A percentile compares a stretch with the other conserved stretches of the same genome.
These are phyloP conservation scores for Neurospora terricola DNA, from an alignment of 495 filamentous ascomycete genomes.

Conservation along the genomic window DNA sequence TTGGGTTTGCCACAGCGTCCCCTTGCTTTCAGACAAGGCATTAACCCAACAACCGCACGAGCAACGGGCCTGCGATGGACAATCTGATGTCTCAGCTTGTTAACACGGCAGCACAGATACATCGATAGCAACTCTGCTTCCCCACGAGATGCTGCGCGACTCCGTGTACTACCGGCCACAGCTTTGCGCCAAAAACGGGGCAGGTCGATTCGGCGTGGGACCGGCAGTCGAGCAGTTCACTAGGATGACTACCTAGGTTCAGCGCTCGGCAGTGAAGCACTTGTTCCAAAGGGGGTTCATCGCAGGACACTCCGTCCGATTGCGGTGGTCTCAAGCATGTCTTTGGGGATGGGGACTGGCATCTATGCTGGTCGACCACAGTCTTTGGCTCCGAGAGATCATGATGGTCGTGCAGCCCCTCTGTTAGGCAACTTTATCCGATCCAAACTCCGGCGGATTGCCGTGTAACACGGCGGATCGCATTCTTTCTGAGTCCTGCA, in stretches of 20 bases:
- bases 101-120: not conserved
- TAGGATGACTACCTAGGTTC: not conserved
- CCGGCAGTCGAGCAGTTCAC: not conserved
- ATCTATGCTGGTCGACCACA: not conserved
- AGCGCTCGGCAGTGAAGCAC: not conserved
- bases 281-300: not conserved
- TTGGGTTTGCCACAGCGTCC: not conserved
- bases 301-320: constrained; percentile 4
- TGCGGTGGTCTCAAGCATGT: constrained; percentile 7
- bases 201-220: not conserved
- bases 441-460: not conserved
- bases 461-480: not conserved
- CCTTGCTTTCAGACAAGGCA: not conserved
- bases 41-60: not conserved
- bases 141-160: not conserved
- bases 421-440: not conserved
- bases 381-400: not conserved
- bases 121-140: not conserved
- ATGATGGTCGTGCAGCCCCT: not conserved
- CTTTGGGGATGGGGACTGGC: not conserved
- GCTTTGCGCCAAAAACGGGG: not conserved
- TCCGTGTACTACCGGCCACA: not conserved
- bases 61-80: not conserved
- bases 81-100: not conserved
- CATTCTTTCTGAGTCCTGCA: not conserved